Evolutionary conservation across 179 eudicot genomes (phyloP).

Genomic region (Beta corolliflora): DNA sequence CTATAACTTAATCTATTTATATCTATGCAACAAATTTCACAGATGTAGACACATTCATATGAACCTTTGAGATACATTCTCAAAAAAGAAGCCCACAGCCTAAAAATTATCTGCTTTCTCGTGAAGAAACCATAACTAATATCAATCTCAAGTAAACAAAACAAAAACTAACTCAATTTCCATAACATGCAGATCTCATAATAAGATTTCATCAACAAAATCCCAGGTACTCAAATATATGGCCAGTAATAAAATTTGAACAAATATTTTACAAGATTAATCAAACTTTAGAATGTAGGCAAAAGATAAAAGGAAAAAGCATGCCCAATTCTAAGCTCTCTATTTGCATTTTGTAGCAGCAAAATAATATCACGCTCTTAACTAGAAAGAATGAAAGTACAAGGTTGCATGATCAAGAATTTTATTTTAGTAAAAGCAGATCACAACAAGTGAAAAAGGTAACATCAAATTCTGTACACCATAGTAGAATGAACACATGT

Average conservation of each 20-base stretch:
- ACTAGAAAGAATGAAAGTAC: neutral
- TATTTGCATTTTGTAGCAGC: neutral
- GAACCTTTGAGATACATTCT: neutral
- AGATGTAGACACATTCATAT: neutral
- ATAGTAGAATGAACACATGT: constrained; percentile 1
- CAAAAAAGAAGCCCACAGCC: neutral
- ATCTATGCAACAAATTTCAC: neutral
- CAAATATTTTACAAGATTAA: neutral
- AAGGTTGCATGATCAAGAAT: neutral
- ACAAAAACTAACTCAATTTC: neutral
- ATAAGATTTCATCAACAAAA: neutral
- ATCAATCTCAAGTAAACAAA: no score
- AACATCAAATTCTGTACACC: neutral
- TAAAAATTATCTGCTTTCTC: neutral
- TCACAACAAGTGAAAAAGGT: neutral
- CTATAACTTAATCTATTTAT: neutral
- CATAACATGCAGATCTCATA: neutral
- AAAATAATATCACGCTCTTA: neutral
- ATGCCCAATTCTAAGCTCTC: neutral
- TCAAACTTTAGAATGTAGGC: neutral
- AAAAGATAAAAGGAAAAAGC: neutral
- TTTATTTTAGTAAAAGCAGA: neutral
- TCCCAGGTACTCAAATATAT: neutral
- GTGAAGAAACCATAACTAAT: neutral
- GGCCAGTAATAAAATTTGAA: neutral